These are phyloP conservation scores for Fusarium xylarioides DNA, from an alignment of 2,329 filamentous ascomycete genomes.

Conservation along the genomic window DNA sequence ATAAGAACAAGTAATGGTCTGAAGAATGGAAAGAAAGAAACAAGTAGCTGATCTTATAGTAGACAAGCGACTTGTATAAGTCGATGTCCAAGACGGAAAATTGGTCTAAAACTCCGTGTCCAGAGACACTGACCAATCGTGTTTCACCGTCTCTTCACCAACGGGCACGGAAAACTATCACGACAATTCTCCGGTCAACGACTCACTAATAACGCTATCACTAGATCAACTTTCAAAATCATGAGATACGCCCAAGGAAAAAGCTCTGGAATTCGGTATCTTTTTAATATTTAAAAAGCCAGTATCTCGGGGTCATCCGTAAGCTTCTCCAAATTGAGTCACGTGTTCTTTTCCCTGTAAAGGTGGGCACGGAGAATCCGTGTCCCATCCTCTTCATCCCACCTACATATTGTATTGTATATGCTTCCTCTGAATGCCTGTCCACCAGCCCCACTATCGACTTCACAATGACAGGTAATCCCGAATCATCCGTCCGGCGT, in stretches of 20 bases:
- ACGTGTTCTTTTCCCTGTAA: not conserved
- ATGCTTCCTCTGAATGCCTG: not conserved
- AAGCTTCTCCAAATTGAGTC: conserved; percentile 7
- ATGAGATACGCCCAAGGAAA: not conserved
- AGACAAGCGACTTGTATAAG: conserved; percentile 2
- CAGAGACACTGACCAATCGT: conserved; percentile 25
- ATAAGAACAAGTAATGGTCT: not conserved
- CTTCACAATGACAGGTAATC: conserved; percentile 2
- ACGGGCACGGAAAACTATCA: conserved; percentile 27
- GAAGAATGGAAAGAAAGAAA: not conserved
- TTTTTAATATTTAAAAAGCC: not conserved
- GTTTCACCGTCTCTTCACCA: not conserved
- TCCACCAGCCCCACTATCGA: not conserved
- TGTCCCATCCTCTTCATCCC: not conserved
- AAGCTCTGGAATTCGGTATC: not conserved
- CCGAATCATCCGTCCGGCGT: conserved; percentile 17
- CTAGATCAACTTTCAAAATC: not conserved
- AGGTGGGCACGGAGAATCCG: conserved; percentile 23
- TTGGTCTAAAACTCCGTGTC: conserved; percentile 15
- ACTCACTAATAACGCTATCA: not conserved
- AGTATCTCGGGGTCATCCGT: not conserved
- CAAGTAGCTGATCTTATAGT: not conserved
- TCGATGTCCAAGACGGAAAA: conserved; percentile 1
- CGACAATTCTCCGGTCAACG: not conserved
- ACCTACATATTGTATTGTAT: not conserved